These are phyloP conservation scores for Claviceps quebecensis DNA, from an alignment of 2,329 filamentous ascomycete species.

Conservation along the genomic window DNA sequence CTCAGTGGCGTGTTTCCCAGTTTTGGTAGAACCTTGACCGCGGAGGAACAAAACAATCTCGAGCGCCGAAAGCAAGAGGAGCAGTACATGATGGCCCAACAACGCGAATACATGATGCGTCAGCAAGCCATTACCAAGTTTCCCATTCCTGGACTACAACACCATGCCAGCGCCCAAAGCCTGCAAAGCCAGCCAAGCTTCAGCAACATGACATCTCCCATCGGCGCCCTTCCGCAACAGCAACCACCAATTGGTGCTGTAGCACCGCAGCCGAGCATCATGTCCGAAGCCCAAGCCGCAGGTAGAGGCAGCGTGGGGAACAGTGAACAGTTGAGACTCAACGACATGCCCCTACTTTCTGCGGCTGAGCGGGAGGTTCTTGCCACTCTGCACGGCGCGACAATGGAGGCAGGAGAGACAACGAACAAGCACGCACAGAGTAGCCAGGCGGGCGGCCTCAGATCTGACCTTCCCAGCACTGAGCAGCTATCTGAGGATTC, in stretches of 20 bases:
- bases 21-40: constrained; percentile 90
- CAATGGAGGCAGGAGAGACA: background rate
- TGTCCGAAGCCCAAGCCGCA: constrained; percentile 48
- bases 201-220: constrained; percentile 83
- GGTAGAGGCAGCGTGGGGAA: constrained; percentile 17
- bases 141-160: constrained; percentile 57
- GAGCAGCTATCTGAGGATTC: constrained; percentile 38
- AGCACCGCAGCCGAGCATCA: constrained; percentile 32
- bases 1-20: constrained; percentile 89
- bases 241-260: constrained; percentile 27
- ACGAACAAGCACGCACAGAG: constrained; percentile 8
- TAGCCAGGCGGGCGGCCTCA: constrained; percentile 22
- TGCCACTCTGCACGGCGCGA: constrained; percentile 19
- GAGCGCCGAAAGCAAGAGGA: constrained; percentile 96
- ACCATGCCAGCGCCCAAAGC: constrained; percentile 90
- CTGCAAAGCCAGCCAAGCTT: constrained; percentile 95
- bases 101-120: constrained; percentile 82
- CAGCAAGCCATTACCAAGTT: constrained; percentile 69
- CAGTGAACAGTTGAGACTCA: constrained; percentile 48
- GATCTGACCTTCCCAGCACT: constrained; percentile 33
- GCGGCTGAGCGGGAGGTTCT: constrained; percentile 39
- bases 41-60: constrained; percentile 93
- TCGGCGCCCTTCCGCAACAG: constrained; percentile 38
- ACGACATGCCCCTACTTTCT: constrained; percentile 57
- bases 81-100: constrained; percentile 89